Evolutionary conservation across 495 filamentous ascomycete species (phyloP).

Genomic region (Xeromyces bisporus): DNA sequence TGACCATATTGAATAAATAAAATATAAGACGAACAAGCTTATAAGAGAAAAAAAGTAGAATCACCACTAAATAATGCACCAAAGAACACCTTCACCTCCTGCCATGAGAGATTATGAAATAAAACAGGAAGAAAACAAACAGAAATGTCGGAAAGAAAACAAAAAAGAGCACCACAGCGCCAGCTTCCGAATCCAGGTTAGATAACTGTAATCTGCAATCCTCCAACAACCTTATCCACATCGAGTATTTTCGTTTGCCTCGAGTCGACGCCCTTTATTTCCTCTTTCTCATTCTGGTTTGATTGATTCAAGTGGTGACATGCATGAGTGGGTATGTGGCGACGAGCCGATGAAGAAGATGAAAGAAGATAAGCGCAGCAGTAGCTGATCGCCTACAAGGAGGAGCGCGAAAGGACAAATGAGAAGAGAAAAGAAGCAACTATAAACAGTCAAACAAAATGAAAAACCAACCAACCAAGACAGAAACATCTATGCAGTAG

Average conservation of each 20-base stretch:
- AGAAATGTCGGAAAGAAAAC: no score
- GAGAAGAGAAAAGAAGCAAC: no score
- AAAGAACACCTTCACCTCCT: slow-evolving; percentile 27
- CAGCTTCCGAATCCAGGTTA: slow-evolving; percentile 18
- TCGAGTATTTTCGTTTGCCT: no score
- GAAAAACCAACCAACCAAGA: no score
- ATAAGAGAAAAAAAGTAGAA: slow-evolving; percentile 10
- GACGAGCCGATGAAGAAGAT: no score
- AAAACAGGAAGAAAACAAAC: slow-evolving; percentile 18
- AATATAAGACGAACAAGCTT: slow-evolving; percentile 14
- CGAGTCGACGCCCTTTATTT: no score
- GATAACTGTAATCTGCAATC: slow-evolving; percentile 8
- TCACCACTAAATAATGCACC: slow-evolving; percentile 16
- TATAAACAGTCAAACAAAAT: no score
- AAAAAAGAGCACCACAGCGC: slow-evolving; percentile 8
- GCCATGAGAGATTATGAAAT: no score
- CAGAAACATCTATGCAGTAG: slow-evolving; percentile 40
- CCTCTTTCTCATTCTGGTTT: no score
- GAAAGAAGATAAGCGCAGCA: slow-evolving; percentile 4
- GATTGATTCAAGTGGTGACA: no score
- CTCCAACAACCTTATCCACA: no score
- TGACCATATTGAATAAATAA: not conserved
- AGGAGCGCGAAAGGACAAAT: slow-evolving; percentile 12
- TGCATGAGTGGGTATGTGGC: no score
- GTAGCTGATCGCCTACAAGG: slow-evolving; percentile 2